Evolutionary conservation across 2,329 filamentous ascomycete species (phyloP), one percentile per base, ranked within the genome.

Genomic region (Fusarium nematophilum): DNA sequence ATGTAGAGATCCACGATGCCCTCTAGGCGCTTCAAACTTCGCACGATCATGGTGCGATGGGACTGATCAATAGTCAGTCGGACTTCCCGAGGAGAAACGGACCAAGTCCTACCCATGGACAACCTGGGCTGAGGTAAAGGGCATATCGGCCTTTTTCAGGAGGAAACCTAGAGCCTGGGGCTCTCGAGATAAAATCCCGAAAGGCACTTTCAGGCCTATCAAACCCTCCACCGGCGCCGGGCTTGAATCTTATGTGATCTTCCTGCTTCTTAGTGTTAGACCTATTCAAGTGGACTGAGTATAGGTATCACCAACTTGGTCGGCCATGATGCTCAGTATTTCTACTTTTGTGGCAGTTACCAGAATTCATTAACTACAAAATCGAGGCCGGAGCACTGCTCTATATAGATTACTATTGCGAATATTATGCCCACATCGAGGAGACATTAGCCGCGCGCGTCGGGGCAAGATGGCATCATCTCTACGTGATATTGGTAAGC

Each of bases 11-110:
- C 80, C 47, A 93, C 83, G 58, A 90, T 79, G 44, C 89, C 83
- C 54, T 93, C 88, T 0, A 93, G 81, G 0, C 89, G 88, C 73
- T 93, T 93, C 50, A 93, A 79, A 48, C 86, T 83, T 40, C 90
- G 84, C 2, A 89, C 86, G 59, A 93, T 91, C 59, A 92, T 77
- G 1, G 89, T 89, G 42, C 90, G 83, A 70, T 93, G 90, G 10
- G 90, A 90, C 88, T 76, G 5, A 2, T 17, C 11, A 6, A 10
- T 3, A 29, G n/a, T 62, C 7, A 33, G 53, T 6, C 13, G 9
- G 8, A 1, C 5, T 14, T 4, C 2, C 21, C 10, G 5, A n/a
- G 0, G 2, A 3, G 9, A 0, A 17, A 9, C 13, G 4, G 0
- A 14, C 5, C 9, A 13, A 8, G 4, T 27, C 69, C n/a, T 36